A percentile compares a stretch with the other conserved stretches of the same genome.
Conservation (phyloP, 805 yeast species). For the Saturnispora bothae region DNA sequence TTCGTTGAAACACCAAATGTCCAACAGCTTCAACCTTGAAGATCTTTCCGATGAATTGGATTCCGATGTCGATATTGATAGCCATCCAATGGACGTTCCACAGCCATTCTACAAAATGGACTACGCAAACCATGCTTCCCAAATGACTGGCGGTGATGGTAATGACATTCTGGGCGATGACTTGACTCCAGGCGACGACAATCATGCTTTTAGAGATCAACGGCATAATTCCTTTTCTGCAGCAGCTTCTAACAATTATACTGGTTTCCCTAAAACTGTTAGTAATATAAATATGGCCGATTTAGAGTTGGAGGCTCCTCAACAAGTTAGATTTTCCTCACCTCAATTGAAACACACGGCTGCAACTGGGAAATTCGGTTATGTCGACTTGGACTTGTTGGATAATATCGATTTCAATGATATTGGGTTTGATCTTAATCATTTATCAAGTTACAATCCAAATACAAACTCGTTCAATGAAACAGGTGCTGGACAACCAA, state of each 20-base stretch:
- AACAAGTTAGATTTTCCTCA: conserved; percentile 70
- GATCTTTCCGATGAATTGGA: conserved; percentile 10
- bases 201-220: conserved; percentile 19
- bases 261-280: conserved; percentile 26
- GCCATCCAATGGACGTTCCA: conserved; percentile 10
- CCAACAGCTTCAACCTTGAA: neutral
- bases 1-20: neutral
- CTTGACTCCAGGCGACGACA: no score
- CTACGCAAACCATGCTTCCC: neutral
- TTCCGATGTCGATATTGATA: conserved; percentile 12
- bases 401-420: conserved; percentile 19
- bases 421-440: conserved; percentile 15
- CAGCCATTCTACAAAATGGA: conserved; percentile 8
- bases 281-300: conserved; percentile 9
- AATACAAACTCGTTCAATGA: conserved; percentile 3
- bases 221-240: conserved; percentile 59
- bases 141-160: neutral
- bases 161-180: no score
- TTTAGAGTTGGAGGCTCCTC: conserved; percentile 37
- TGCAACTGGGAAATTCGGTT: conserved; percentile 23
- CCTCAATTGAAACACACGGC: conserved; percentile 42
- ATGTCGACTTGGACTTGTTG: conserved; percentile 25
- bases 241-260: conserved; percentile 48
- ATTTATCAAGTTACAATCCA: conserved; percentile 6
- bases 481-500: neutral